Base-by-base conservation (phyloP, 2,329 filamentous ascomycete genomes). In the Fusarium fujikuroi region DNA sequence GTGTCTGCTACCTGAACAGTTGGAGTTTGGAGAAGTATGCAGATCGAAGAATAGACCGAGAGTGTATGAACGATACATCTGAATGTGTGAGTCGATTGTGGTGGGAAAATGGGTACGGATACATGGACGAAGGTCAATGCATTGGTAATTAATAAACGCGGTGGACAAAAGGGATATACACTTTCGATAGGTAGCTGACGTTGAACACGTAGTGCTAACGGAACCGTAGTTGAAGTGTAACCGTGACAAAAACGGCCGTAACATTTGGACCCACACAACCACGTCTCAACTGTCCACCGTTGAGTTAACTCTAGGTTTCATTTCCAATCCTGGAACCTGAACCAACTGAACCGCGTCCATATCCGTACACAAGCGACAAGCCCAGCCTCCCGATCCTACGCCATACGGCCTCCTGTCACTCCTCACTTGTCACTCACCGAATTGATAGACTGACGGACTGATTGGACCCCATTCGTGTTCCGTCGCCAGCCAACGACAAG, bases 321-420 rank as follows among this genome's bases (percentile, higher is more conserved):
- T 74, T 78, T 67, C 67, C 69, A 76, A 78, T 70, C 76, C 76
- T 70, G 70, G 76, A 65, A 69, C 66, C 47, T 69, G 73, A 65
- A 67, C 64, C 47, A 63, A 75, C 76, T 75, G 71, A 54, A 75
- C 76, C 76, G 71, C 75, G 75, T 78, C 76, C 56, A 50, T 49
- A 58, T 58, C 71, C 62, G 70, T 76, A 65, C 66, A 67, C 65
- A 77, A 76, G 70, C 65, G 70, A 70, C 75, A 74, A 65, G 66
- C 73, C 70, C 68, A 65, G 74, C 75, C 70, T 71, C 54, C 70
- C 66, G 39, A 67, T 67, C 46, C 63, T 47, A 67, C 63, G 40
- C 63, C 44, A 67, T 66, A 59, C 62, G 46, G 50, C 42, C 49
- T 58, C 34, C 65, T 53, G 70, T 63, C 64, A 61, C 56, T 62